Evolutionary conservation across 768 basidiomycete genomes (phyloP), one percentile per base, ranked within the genome.

Genomic region (Lentinus brumalis): DNA sequence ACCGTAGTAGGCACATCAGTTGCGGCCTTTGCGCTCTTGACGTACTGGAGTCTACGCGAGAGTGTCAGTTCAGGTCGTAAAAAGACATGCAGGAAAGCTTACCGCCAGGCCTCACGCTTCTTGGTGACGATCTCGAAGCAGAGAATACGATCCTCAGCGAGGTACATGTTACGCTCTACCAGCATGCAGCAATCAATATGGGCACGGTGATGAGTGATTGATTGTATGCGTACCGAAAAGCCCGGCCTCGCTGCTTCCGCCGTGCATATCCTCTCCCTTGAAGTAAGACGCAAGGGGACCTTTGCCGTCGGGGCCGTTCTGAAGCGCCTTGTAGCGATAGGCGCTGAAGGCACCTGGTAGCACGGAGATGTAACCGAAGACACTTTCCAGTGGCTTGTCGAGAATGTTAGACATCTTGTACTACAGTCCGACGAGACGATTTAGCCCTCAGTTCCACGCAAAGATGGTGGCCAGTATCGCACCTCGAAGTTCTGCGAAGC

Each of bases 321-420:
- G 81, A 35, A 96, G 81, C 14, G 94, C 94, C 65, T 84, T 88
- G 80, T 95, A 97, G 59, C 94, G 83, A 73, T 95, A 94, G 14
- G 94, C 93, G 56, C 90, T 92, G 79, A 96, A 96, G 12, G 94
- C 94, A 69, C 94, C 94, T 11, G 94, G 94, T 53, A 97, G 79
- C 50, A 96, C 91, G 65, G 86, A 89, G 67, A 92, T 92, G 73
- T 92, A 92, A 29, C 91, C 91, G 65, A 91, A 92, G 66, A 92
- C 87, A 70, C 89, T 91, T 87, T 98, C 96, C 53, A 95, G 83
- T 0, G 96, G 95, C 73, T 98, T 98, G 73, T 98, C 96, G 39
- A 98, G 85, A 65, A 96, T 92, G 70, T 97, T 95, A 29, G 93
- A 94, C 88, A 92, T 93, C 79, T 96, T 96, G 79, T 96, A 96